phyloP scores from a whole-genome alignment of 2,329 filamentous ascomycete genomes.

The Corynespora cassiicola region DNA sequence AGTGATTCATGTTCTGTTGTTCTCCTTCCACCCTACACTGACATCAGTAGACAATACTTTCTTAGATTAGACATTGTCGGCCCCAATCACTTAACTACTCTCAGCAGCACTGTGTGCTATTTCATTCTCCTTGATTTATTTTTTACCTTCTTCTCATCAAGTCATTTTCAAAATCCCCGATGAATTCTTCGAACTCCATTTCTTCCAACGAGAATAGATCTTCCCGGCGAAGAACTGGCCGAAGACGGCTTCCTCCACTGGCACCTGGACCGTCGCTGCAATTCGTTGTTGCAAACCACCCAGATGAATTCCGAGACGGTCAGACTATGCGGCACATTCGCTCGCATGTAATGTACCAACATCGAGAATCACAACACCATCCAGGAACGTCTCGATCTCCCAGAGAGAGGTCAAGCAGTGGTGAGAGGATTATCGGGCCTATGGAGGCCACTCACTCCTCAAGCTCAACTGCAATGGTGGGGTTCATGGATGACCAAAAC shows the following conservation, averaged over 20 bases:
- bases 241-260: constrained; percentile 39
- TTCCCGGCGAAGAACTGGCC: constrained; percentile 32
- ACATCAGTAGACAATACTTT: too few species aligned
- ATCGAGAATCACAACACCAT: constrained; percentile 27
- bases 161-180: background rate
- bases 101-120: too few species aligned
- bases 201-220: constrained; percentile 26
- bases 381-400: too few species aligned
- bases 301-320: constrained; percentile 38
- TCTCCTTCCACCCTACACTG: too few species aligned
- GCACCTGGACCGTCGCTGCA: constrained; percentile 38
- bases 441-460: too few species aligned
- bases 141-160: background rate
- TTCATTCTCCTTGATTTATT: constrained; percentile 1
- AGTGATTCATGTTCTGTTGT: constrained; percentile 1
- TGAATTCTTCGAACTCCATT: constrained; percentile 2
- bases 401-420: constrained; percentile 16
- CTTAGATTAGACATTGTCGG: too few species aligned
- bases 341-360: constrained; percentile 46
- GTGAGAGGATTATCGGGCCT: constrained; percentile 25
- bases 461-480: too few species aligned
- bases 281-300: constrained; percentile 42
- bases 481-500: constrained; percentile 13
- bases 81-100: too few species aligned
- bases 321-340: constrained; percentile 41